Evolutionary conservation across 225 moss, liverwort and hornwort species (phyloP), one percentile per base, ranked within the genome.

Genomic region (Takakia lepidozioides): DNA sequence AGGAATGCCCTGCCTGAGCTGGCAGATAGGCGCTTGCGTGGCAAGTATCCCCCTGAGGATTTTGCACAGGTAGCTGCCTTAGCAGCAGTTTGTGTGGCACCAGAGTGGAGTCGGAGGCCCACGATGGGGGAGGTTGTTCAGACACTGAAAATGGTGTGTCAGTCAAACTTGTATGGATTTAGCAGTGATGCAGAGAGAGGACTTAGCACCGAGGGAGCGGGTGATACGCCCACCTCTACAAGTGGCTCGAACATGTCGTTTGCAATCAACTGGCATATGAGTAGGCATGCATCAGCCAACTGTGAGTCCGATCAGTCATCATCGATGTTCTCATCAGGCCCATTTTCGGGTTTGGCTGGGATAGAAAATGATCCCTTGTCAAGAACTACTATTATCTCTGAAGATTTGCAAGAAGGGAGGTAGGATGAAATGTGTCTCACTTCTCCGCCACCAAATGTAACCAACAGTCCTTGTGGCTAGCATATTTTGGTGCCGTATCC

Each of bases 41-140:
- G 82, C 56, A 80, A 75, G 64, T 88, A 78, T 36, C 92, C 92
- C 21, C 56, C 64, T 48, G 83, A 65, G 37, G 85, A 93, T 56
- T 88, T 93, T 48, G 78, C 72, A 8, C 85, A 83, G 64, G 88
- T 93, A 51, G 92, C 88, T 30, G 70, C 92, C 32, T 67, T 93
- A 60, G 92, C 88, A 41, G 82, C 82, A 47, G 51, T 80, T 19
- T 93, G 92, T 71, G 92, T 93, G 46, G 92, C 92, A 40, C 92
- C 92, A 40, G 88, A 93, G 57, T 88, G 85, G 41, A 83, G 88
- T 64, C 82, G 83, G 53, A 68, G 92, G 55, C 92, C 92, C 38
- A 93, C 92, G 2, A 93, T 93, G 92, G 88, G 92, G 28, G 88
- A 93, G 67, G 92, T 93, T 39, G 92, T 88, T 15, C 83, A 88